A percentile compares a stretch with the other conserved stretches of the same genome.
These are phyloP conservation scores for Ophiostoma novo-ulmi DNA, from an alignment of 2,329 filamentous ascomycete genomes.

Conservation along the genomic window DNA sequence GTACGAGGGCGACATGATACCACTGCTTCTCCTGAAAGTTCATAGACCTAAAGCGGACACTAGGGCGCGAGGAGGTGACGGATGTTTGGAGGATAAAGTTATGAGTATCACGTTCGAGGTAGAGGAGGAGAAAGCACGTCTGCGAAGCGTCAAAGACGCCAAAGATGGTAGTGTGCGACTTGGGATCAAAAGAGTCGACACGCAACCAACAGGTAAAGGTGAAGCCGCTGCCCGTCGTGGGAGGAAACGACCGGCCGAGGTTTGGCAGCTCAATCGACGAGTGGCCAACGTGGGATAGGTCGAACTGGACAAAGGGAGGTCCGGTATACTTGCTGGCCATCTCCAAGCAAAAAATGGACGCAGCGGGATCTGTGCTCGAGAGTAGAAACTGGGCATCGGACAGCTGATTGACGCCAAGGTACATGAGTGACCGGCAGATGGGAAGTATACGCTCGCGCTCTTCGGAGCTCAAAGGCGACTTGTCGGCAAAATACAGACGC, in stretches of 20 bases:
- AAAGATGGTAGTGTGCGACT: constrained; percentile 89
- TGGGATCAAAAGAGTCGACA: constrained; percentile 78
- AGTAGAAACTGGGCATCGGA: constrained; percentile 75
- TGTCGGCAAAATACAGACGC: constrained; percentile 52
- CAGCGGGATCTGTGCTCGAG: constrained; percentile 46
- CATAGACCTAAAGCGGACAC: constrained; percentile 84
- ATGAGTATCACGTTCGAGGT: constrained; percentile 86
- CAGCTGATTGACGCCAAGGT: constrained; percentile 72
- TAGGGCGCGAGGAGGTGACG: constrained; percentile 76
- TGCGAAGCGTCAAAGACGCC: constrained; percentile 89
- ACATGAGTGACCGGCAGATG: constrained; percentile 65
- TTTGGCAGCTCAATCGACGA: constrained; percentile 84
- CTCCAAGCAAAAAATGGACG: constrained; percentile 65
- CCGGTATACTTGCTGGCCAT: constrained; percentile 69
- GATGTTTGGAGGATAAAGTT: constrained; percentile 97
- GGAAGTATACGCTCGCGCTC: constrained; percentile 58
- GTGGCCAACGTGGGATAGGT: constrained; percentile 80
- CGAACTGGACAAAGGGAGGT: constrained; percentile 88
- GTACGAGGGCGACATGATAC: constrained; percentile 91
- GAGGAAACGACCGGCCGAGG: constrained; percentile 81
- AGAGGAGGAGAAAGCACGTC: constrained; percentile 88
- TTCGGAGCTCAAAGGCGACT: constrained; percentile 46
- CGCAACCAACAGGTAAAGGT: constrained; percentile 86
- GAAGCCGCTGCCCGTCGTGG: constrained; percentile 73
- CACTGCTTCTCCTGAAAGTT: constrained; percentile 70